phyloP scores from a whole-genome alignment of 108 stramenopile species.

The Cyclotella sp. region DNA sequence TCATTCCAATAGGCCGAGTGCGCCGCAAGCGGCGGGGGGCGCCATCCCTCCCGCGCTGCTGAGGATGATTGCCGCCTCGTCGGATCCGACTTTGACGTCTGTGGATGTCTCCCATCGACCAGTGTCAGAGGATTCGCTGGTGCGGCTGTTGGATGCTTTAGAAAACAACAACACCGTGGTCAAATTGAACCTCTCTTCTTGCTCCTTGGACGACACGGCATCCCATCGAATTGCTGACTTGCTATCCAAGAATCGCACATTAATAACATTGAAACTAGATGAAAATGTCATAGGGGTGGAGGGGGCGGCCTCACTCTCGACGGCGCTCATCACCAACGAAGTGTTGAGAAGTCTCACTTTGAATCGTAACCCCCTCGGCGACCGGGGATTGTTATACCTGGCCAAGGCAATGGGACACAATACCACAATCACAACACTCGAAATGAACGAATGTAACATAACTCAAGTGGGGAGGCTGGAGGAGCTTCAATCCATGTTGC shows the following conservation, averaged over 20 bases:
- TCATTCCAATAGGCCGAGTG: no score
- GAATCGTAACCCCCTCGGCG: conserved; percentile 25
- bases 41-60: not conserved
- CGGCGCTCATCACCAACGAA: conserved; percentile 44
- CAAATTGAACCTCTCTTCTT: not conserved
- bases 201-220: not conserved
- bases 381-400: conserved; percentile 32
- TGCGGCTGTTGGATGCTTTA: not conserved
- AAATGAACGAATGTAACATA: conserved; percentile 24
- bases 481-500: conserved; percentile 32
- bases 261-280: conserved; percentile 29
- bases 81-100: not conserved
- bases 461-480: not conserved
- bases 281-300: conserved; percentile 23
- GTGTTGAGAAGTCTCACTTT: conserved; percentile 20
- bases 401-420: conserved; percentile 34
- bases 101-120: not conserved
- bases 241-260: conserved; percentile 14
- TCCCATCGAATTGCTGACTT: conserved; percentile 7
- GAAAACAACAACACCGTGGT: not conserved
- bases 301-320: conserved; percentile 23
- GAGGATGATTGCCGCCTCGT: not conserved
- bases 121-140: not conserved
- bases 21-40: no score
- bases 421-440: conserved; percentile 15